phyloP scores from a whole-genome alignment of 805 yeast genomes.

The Kregervanrija fluxuum region DNA sequence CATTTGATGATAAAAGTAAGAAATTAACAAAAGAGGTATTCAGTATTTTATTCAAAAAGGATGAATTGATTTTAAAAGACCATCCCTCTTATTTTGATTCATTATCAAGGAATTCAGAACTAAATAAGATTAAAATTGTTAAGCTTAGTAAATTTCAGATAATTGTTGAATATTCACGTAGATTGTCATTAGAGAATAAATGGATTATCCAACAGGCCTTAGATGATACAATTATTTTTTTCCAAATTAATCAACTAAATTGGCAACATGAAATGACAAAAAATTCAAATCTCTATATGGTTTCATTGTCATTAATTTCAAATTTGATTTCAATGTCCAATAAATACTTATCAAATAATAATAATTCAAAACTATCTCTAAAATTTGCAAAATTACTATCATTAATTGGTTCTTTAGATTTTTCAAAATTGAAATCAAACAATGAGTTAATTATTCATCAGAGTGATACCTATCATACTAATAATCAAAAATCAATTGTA shows the following conservation, averaged over 20 bases:
- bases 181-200: conserved; percentile 56
- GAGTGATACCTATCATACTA: conserved; percentile 9
- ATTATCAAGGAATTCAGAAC: conserved; percentile 36
- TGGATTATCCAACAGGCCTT: conserved; percentile 70
- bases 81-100: conserved; percentile 50
- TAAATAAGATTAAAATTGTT: conserved; percentile 25
- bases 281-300: conserved; percentile 24
- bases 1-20: conserved; percentile 43
- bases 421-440: conserved; percentile 39
- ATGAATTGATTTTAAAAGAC: conserved; percentile 29
- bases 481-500: conserved; percentile 38
- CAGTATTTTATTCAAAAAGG: conserved; percentile 26
- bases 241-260: conserved; percentile 42
- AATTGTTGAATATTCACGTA: conserved; percentile 40
- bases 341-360: conserved; percentile 16
- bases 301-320: conserved; percentile 40
- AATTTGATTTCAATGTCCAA: conserved; percentile 51
- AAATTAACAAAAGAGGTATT: conserved; percentile 47
- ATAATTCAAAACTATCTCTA: conserved; percentile 40
- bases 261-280: conserved; percentile 36
- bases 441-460: background rate
- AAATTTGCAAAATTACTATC: conserved; percentile 68
- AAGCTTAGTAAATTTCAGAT: conserved; percentile 15
- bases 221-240: conserved; percentile 50
- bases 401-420: conserved; percentile 69